Conservation (phyloP, 2,329 filamentous ascomycete genomes). For the Zopfia rhizophila region DNA sequence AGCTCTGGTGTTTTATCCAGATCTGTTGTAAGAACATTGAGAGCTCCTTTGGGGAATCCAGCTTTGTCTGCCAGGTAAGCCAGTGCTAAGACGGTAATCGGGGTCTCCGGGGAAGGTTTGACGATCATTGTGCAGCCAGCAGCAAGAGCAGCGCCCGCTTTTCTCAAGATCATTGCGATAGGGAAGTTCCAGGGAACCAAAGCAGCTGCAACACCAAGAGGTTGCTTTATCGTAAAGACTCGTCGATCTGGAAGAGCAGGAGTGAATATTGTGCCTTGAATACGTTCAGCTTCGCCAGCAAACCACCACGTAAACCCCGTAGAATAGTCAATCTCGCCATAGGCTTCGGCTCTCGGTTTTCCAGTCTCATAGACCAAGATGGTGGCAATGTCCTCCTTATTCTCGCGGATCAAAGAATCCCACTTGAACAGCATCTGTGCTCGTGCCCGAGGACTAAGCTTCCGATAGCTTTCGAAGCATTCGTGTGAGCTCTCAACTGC, state of each 20-base stretch:
- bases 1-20: conserved; percentile 65
- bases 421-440: conserved; percentile 73
- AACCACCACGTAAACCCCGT: conserved; percentile 68
- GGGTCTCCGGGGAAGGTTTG: conserved; percentile 55
- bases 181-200: conserved; percentile 81
- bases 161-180: conserved; percentile 73
- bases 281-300: conserved; percentile 69
- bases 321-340: conserved; percentile 65
- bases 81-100: conserved; percentile 51
- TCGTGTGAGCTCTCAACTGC: conserved; percentile 68
- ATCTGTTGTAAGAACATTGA: conserved; percentile 70
- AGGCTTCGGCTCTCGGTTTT: conserved; percentile 63
- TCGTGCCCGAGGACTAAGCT: conserved; percentile 68
- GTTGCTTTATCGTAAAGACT: conserved; percentile 78
- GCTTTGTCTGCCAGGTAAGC: conserved; percentile 52
- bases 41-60: conserved; percentile 66
- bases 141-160: conserved; percentile 73
- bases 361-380: conserved; percentile 70
- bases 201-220: conserved; percentile 74
- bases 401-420: conserved; percentile 71
- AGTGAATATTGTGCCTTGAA: conserved; percentile 70
- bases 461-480: conserved; percentile 70
- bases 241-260: conserved; percentile 71
- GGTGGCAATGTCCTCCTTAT: conserved; percentile 70
- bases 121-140: conserved; percentile 79